Percentiles rank a stretch among this genome's conserved stretches.
phyloP scores from a whole-genome alignment of 1,284 basidiomycete species.

The Taiwanofungus camphoratus region DNA sequence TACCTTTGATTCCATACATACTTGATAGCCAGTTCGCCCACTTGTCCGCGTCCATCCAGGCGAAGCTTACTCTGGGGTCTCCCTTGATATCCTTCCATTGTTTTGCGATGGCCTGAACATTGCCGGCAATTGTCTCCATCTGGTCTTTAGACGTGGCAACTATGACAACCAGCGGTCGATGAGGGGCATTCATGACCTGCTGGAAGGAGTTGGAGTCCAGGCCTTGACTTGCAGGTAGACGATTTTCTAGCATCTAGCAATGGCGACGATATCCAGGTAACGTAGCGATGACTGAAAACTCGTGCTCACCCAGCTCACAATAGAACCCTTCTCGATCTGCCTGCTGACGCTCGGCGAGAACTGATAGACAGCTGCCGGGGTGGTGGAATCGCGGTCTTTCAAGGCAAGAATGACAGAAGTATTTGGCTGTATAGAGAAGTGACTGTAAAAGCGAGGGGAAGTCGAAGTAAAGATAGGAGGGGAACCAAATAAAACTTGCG shows the following conservation, averaged over 20 bases:
- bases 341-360: conserved; percentile 7
- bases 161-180: conserved; percentile 73
- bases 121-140: conserved; percentile 37
- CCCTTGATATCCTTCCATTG: conserved; percentile 56
- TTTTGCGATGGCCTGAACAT: conserved; percentile 49
- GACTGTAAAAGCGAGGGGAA: conserved; percentile 39
- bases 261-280: neutral
- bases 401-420: conserved; percentile 63
- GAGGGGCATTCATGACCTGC: conserved; percentile 73
- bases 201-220: conserved; percentile 74
- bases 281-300: neutral
- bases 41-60: conserved; percentile 76
- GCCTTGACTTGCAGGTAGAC: conserved; percentile 65
- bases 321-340: conserved; percentile 8
- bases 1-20: conserved; percentile 65
- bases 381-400: conserved; percentile 57
- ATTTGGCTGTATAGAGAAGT: conserved; percentile 44
- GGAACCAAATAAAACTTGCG: conserved; percentile 59
- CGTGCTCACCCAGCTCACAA: conserved; percentile 23
- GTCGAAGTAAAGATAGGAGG: conserved; percentile 63
- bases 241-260: conserved; percentile 38
- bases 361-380: conserved; percentile 29
- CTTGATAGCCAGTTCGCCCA: conserved; percentile 86
- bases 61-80: conserved; percentile 67
- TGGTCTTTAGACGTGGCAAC: conserved; percentile 40